Base-by-base conservation (phyloP, 2,329 filamentous ascomycete species). In the Aspergillus aculeatinus region DNA sequence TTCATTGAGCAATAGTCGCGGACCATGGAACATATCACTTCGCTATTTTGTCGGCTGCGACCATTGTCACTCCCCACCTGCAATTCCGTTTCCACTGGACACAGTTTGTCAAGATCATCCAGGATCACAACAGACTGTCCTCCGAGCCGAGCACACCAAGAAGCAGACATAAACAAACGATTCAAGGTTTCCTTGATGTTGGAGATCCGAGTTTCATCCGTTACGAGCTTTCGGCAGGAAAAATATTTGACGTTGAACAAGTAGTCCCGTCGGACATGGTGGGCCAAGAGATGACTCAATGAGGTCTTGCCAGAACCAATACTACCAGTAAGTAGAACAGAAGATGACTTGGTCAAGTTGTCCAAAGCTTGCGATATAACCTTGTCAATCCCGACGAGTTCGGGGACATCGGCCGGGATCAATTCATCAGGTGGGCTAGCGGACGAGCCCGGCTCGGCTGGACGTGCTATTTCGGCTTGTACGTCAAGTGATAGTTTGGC, bases 11-110 rank as follows among this genome's bases (percentile, higher is more conserved):
- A 96, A 72, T 94, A 93, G 70, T 97, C 90, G 58, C 88, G 86
- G 0, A 94, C 90, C 65, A 95, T 87, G 0, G 89, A 87, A 71
- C 91, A 90, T 5, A 99, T 84, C 0, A 92, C 87, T 75, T 99
- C 95, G 72, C 93, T 96, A 59, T 97, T 87, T 68, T 98, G 93
- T 35, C 92, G 87, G 73, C 93, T 98, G 64, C 94, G 86, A 19
- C 91, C 91, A 70, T 99, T 98, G 67, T 98, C 92, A 61, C 92
- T 93, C 63, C 92, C 92, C 4, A 96, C 91, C 75, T 97, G 92
- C 12, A 99, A 82, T 74, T 99, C 95, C 0, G 93, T 97, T 76
- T 99, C 96, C 0, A 88, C 89, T 0, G 95, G 94, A 71, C 94
- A 98, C 1, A 99, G 82, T 70, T 91, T 92, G 76, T 99, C 95